These are phyloP conservation scores for Gliomastix tumulicola DNA, from an alignment of 2,329 filamentous ascomycete species.

Conservation along the genomic window DNA sequence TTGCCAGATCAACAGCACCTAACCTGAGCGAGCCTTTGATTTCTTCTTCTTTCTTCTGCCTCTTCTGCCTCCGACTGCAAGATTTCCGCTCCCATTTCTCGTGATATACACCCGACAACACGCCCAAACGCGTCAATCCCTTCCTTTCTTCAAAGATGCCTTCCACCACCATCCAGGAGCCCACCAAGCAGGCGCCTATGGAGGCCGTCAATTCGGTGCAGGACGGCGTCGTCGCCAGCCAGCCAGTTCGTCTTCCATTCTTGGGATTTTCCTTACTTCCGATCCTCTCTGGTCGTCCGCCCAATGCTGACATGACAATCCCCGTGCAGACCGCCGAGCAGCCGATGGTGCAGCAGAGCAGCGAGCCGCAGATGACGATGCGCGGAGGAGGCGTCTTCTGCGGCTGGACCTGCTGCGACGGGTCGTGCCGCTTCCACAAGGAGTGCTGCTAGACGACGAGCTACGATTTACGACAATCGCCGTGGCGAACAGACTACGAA, in stretches of 20 bases:
- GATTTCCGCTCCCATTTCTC: too few species aligned
- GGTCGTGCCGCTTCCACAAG: constrained; percentile 19
- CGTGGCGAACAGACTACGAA: too few species aligned
- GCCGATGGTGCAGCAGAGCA: too few species aligned
- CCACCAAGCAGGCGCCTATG: constrained; percentile 4
- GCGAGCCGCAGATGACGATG: constrained; percentile 13
- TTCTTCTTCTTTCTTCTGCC: too few species aligned
- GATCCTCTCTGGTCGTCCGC: constrained; percentile 4
- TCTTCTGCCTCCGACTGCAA: too few species aligned
- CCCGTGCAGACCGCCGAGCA: neutral
- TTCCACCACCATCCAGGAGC: constrained; percentile 1
- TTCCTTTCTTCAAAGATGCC: too few species aligned
- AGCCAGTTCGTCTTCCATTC: constrained; percentile 1
- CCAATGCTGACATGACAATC: neutral
- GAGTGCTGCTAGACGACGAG: constrained; percentile 14
- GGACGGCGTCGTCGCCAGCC: neutral
- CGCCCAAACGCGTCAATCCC: too few species aligned
- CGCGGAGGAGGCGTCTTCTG: constrained; percentile 17
- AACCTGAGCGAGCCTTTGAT: too few species aligned
- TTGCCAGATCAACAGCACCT: too few species aligned
- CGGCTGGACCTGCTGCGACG: constrained; percentile 19
- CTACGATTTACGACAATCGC: too few species aligned
- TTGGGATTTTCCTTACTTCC: constrained; percentile 6
- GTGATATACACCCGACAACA: too few species aligned
- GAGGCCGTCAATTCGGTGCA: neutral